Evolutionary conservation across 768 basidiomycete genomes (phyloP), one percentile per base, ranked within the genome.

Genomic region (Kwoniella newhampshirensis): DNA sequence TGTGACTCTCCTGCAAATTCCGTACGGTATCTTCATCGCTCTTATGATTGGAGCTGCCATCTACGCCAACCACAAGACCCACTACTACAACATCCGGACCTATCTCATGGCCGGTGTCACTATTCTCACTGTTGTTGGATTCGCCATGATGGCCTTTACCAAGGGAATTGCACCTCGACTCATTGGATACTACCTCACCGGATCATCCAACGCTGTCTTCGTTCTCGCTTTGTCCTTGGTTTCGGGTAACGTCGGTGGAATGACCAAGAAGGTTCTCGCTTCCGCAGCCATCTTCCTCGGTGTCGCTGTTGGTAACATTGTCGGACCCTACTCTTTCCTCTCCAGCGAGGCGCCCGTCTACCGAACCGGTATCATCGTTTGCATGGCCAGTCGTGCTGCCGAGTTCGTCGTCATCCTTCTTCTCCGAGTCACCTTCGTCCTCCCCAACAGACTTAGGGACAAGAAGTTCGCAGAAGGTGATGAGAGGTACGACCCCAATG

Each of bases 261-360:
- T 63, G n/a, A 73, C 73, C 56, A 75, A 75, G 62, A 73, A 73
- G 57, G 52, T 57, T 5, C 45, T 68, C 1, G 60, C 63, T 11
- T 64, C 61, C 25, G 62, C 54, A 28, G 61, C 66, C 15, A 64
- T 71, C 48, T 74, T 70, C 63, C 51, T 72, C 20, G 71, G 71
- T 32, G 68, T 72, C 44, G 65, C 63, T 18, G 63, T 63, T 5
- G 70, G 70, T 36, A 66, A 68, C 51, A 67, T 73, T 37, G 59
- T 66, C 42, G 64, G 71, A n/a, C 59, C 63, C 11, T 25, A 44
- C 30, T 30, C 26, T 30, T 44, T 57, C 42, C 27, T 45, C 2
- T 39, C 50, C 15, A 25, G 23, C 25, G 66, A 72, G 42, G 67
- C 71, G 4, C 71, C 71, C 18, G 41, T 51, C 11, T 73, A 73